Percentiles rank a stretch among this genome's conserved stretches.
Conservation (phyloP, 495 filamentous ascomycete species). For the Aspergillus cavernicola region DNA sequence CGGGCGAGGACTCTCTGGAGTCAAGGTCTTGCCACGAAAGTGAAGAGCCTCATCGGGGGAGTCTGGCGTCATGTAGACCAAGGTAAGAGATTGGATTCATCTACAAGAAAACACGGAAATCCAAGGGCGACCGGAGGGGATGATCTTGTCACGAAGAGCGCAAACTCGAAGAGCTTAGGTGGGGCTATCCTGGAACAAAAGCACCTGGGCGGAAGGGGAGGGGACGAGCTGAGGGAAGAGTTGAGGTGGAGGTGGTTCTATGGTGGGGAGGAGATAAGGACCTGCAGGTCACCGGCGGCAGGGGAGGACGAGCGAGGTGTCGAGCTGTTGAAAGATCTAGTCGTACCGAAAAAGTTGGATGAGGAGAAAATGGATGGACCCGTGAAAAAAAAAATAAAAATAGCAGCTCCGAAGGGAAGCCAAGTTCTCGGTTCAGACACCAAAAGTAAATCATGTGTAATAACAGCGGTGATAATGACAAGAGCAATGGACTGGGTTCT, state of each 20-base stretch:
- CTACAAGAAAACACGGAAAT: slow-evolving; percentile 29
- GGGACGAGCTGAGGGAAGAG: slow-evolving; percentile 5
- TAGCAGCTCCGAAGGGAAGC: neutral
- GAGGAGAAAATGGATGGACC: slow-evolving; percentile 6
- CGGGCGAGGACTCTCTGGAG: slow-evolving; percentile 69
- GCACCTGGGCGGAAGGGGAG: slow-evolving; percentile 16
- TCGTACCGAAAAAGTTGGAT: slow-evolving; percentile 4
- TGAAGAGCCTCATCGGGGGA: slow-evolving; percentile 61
- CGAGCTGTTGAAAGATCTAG: slow-evolving; percentile 5
- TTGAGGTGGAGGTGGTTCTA: slow-evolving; percentile 12
- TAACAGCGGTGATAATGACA: neutral
- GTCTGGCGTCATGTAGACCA: slow-evolving; percentile 60
- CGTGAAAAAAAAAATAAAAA: neutral
- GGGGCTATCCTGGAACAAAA: slow-evolving; percentile 26
- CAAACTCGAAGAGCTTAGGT: slow-evolving; percentile 21
- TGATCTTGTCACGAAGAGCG: slow-evolving; percentile 15
- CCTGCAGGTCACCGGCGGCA: neutral
- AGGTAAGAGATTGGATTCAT: slow-evolving; percentile 36
- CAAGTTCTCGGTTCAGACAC: neutral
- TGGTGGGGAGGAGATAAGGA: slow-evolving; percentile 1
- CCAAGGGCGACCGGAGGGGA: slow-evolving; percentile 11
- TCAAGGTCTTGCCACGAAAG: slow-evolving; percentile 64
- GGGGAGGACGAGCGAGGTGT: neutral
- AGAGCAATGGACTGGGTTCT: too few species aligned
- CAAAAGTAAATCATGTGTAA: neutral